Conservation (phyloP, 176 grass and related monocot genomes). For the Oryza glumipatula region DNA sequence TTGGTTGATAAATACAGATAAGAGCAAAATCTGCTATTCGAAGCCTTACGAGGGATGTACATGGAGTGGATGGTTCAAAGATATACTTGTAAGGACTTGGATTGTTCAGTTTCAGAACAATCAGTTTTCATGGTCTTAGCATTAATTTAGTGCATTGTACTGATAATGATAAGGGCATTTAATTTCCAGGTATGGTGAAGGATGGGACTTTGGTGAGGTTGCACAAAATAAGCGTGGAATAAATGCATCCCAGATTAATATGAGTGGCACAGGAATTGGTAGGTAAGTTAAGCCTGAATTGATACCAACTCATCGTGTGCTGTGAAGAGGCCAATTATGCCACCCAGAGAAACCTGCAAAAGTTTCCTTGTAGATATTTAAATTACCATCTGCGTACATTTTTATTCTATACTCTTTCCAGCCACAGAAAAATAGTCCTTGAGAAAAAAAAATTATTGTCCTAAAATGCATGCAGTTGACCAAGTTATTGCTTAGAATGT, state of each 20-base stretch:
- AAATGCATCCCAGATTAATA: conserved; percentile 94
- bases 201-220: conserved; percentile 96
- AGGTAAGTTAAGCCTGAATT: conserved; percentile 66
- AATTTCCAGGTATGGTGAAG: conserved; percentile 84
- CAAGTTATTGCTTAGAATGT: background rate
- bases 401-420: background rate
- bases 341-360: background rate
- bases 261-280: conserved; percentile 76
- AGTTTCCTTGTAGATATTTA: background rate
- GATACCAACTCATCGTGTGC: conserved; percentile 1
- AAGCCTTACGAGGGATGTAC: conserved; percentile 61
- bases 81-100: conserved; percentile 77
- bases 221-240: conserved; percentile 80
- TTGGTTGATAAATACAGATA: conserved; percentile 59
- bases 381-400: background rate
- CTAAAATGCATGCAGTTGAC: background rate
- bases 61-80: conserved; percentile 90
- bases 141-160: background rate
- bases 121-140: conserved; percentile 12
- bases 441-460: background rate
- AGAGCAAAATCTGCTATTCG: conserved; percentile 81
- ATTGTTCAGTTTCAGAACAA: conserved; percentile 32
- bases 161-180: conserved; percentile 4
- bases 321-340: background rate
- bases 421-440: background rate